phyloP scores from a whole-genome alignment of 2,329 filamentous ascomycete species.

The Zelopaecilomyces penicillatus region DNA sequence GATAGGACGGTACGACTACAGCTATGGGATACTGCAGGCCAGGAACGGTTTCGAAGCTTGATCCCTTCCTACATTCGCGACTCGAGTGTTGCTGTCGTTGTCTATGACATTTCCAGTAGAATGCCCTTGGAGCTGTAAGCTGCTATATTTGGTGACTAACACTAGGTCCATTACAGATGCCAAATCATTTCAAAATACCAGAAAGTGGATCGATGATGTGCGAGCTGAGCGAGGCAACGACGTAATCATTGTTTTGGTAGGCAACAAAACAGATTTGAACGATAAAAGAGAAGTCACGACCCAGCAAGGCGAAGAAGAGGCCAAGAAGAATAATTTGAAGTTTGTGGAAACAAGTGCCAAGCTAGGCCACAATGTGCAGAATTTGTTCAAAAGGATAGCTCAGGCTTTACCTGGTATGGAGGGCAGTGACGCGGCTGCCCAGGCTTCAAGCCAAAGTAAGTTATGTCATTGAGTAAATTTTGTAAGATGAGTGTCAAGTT shows the following conservation, averaged over 20 bases:
- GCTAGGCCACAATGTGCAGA: constrained; percentile 96
- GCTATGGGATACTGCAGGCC: constrained; percentile 96
- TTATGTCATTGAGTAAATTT: constrained; percentile 14
- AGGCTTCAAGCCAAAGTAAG: constrained; percentile 69
- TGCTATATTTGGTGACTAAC: constrained; percentile 13
- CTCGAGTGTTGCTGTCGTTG: constrained; percentile 93
- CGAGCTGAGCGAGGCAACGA: constrained; percentile 94
- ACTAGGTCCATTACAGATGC: constrained; percentile 47
- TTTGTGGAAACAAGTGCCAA: constrained; percentile 99
- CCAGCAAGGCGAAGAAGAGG: constrained; percentile 93
- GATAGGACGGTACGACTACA: constrained; percentile 95
- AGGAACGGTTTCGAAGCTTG: constrained; percentile 92
- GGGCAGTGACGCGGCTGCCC: constrained; percentile 69
- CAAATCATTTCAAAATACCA: constrained; percentile 96
- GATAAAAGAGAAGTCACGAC: constrained; percentile 98
- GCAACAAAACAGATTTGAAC: constrained; percentile 98
- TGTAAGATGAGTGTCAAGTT: background rate
- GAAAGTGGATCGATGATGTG: constrained; percentile 99
- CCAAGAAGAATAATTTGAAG: constrained; percentile 96
- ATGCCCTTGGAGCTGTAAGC: constrained; percentile 6
- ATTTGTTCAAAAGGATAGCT: constrained; percentile 93
- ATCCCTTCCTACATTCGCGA: constrained; percentile 99
- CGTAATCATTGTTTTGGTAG: constrained; percentile 96
- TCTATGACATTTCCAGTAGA: constrained; percentile 92
- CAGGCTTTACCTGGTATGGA: constrained; percentile 98